Evolutionary conservation across 1,284 basidiomycete species (phyloP).

Genomic region (Leccinum pachyderme): DNA sequence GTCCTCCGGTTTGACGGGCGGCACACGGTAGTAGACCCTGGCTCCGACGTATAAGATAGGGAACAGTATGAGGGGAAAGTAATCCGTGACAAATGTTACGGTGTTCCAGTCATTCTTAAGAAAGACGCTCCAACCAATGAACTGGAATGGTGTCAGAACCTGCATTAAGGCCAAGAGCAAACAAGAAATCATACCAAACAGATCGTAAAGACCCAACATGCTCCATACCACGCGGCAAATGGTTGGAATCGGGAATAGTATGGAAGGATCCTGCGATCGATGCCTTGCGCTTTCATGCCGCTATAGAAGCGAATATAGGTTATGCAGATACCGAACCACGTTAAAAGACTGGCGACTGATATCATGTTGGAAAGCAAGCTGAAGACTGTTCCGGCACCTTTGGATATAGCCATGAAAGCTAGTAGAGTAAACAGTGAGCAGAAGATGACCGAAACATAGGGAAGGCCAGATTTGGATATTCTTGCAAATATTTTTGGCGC

Average conservation of each 20-base stretch:
- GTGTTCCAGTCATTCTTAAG: conserved; percentile 62
- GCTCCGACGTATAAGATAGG: conserved; percentile 68
- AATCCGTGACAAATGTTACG: conserved; percentile 72
- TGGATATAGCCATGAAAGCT: conserved; percentile 68
- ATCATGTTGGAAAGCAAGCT: conserved; percentile 79
- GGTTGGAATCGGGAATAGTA: conserved; percentile 63
- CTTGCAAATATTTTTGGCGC: conserved; percentile 74
- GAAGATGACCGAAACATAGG: conserved; percentile 68
- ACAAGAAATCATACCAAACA: conserved; percentile 55
- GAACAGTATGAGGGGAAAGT: conserved; percentile 75
- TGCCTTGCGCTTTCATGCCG: conserved; percentile 77
- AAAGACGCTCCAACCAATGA: conserved; percentile 78
- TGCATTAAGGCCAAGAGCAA: neutral
- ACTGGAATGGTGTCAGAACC: conserved; percentile 38
- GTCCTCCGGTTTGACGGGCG: conserved; percentile 49
- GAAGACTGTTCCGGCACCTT: conserved; percentile 68
- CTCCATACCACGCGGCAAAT: conserved; percentile 68
- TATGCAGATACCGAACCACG: conserved; percentile 82
- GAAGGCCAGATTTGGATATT: conserved; percentile 71
- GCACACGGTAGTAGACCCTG: conserved; percentile 50
- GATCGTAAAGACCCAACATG: conserved; percentile 56
- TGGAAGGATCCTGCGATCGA: conserved; percentile 65
- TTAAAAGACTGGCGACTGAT: conserved; percentile 58
- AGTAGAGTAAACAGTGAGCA: conserved; percentile 69
- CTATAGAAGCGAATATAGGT: conserved; percentile 80